Conservation (phyloP, 1,284 basidiomycete genomes). For the Ustilago sp. region DNA sequence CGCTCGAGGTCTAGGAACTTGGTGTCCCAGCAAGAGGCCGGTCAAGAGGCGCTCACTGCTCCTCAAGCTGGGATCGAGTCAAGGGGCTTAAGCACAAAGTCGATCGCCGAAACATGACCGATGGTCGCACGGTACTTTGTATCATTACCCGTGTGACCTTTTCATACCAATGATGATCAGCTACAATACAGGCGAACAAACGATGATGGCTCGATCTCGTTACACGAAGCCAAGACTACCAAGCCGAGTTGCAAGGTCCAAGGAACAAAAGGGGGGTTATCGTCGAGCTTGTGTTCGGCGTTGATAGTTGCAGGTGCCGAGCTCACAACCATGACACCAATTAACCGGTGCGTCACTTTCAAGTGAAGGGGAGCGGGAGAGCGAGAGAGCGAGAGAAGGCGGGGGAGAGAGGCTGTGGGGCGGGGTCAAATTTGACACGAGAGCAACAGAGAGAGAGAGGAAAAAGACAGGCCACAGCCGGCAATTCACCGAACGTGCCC, state of each 20-base stretch:
- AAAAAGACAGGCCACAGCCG: constrained; percentile 7
- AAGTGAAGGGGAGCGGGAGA: neutral
- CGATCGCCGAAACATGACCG: constrained; percentile 9
- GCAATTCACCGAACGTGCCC: constrained; percentile 24
- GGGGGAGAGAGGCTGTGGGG: neutral
- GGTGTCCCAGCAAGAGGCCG: neutral
- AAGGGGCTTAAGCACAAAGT: neutral
- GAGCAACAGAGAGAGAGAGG: neutral
- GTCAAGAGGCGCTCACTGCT: neutral
- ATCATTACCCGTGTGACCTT: constrained; percentile 12
- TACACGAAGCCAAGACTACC: neutral
- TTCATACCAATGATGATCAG: neutral
- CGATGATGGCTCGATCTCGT: constrained; percentile 1
- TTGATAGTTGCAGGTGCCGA: neutral
- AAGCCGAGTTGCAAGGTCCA: neutral
- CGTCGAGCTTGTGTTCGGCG: neutral
- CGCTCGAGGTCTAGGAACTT: neutral
- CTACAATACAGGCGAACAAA: neutral
- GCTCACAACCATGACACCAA: neutral
- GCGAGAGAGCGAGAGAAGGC: constrained; percentile 3
- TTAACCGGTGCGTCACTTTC: neutral
- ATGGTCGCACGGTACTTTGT: neutral
- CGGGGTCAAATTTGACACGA: neutral
- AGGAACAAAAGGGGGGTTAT: neutral
- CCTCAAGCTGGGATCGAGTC: neutral